Base-by-base conservation (phyloP, 257 asterid genomes). In the Cruciata laevipes region DNA sequence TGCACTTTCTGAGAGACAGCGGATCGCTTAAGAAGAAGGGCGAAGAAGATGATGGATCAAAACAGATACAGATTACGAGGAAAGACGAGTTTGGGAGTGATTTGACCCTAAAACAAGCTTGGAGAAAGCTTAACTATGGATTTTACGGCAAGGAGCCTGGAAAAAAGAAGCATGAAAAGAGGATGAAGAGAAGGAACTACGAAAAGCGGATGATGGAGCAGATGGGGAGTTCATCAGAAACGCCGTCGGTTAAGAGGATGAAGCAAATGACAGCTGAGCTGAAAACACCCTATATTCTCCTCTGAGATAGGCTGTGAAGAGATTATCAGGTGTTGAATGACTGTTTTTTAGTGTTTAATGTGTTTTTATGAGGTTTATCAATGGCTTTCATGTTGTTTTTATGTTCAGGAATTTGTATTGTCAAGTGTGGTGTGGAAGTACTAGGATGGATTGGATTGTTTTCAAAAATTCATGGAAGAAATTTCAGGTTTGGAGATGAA, bases 71-170 rank as follows among this genome's bases (percentile, higher is more conserved):
- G 72, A 87, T 93, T 37, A 96, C 85, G 76, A 84, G 96, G 84
- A 88, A 90, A 30, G 99, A 93, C 72, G 99, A 93, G 75, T 87
- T 80, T 77, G 99, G 99, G 7, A 87, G 97, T 71, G 88, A 88
- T 97, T 71, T 93, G 83, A 90, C 99, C 40, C 40, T 96, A 91
- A 62, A 88, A 93, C 97, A 93, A 83, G 89, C 92, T 53, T 93
- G 86, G 70, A 86, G 96, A 65, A 75, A 75, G 78, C 72, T 90
- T 73, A 90, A 95, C 37, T 96, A 88, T 78, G 88, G 81, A 82
- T 93, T 93, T 77, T 97, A 93, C 14, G 99, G 97, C n/a, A 93
- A 93, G 77, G 97, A 89, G 11, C 99, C 97, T 44, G 97, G 97
- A 67, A 93, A 93, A 81, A 86, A 76, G 92, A 93, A 93, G 66